A percentile compares a stretch with the other conserved stretches of the same genome.
phyloP scores from a whole-genome alignment of 2,329 filamentous ascomycete genomes.

The Monilinia polystroma region DNA sequence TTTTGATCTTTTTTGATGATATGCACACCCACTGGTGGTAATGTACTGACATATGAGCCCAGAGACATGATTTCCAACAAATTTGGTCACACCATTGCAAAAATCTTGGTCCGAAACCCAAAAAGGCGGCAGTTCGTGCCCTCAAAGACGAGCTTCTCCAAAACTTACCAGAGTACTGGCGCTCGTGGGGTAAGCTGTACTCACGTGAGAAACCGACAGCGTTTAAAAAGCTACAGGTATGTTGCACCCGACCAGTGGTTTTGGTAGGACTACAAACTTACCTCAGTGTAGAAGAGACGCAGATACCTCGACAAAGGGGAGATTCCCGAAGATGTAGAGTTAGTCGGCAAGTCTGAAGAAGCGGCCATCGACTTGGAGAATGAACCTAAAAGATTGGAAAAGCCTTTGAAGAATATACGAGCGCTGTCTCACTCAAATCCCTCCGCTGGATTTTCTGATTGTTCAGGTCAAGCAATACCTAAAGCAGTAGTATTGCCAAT shows the following conservation, averaged over 20 bases:
- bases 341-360: background rate
- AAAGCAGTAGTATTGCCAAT: background rate
- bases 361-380: background rate
- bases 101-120: background rate
- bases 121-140: too few relatives aligned
- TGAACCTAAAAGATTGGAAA: background rate
- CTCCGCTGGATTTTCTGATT: background rate
- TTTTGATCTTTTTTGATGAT: too few relatives aligned
- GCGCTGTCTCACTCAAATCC: background rate
- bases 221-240: slow-evolving; percentile 5
- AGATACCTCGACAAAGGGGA: slow-evolving; percentile 13
- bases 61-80: slow-evolving; percentile 6
- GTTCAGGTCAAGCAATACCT: background rate
- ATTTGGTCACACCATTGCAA: slow-evolving; percentile 4
- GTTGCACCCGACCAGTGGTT: background rate
- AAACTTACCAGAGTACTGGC: slow-evolving; percentile 2
- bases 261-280: background rate
- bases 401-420: background rate
- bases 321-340: background rate
- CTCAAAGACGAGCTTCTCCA: background rate
- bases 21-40: background rate
- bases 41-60: background rate
- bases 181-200: background rate
- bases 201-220: background rate
- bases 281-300: background rate